Conservation (phyloP, 2,329 filamentous ascomycete species). For the Chaetothyriales sp. region DNA sequence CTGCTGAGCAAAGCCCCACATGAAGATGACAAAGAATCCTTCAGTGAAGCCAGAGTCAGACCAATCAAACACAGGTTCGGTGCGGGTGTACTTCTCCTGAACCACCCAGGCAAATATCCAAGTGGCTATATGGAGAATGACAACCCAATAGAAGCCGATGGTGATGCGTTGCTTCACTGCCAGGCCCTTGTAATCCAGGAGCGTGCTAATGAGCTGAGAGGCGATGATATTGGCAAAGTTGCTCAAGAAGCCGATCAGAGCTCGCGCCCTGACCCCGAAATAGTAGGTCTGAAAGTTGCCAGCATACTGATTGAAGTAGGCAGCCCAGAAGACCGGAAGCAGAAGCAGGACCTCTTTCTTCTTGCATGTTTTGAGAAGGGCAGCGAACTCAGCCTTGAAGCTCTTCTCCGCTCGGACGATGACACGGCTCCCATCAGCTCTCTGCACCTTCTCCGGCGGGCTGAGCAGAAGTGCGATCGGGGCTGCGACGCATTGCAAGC, state of each 20-base stretch:
- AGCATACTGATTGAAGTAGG: slow-evolving; percentile 42
- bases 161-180: slow-evolving; percentile 29
- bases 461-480: slow-evolving; percentile 48
- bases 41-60: slow-evolving; percentile 44
- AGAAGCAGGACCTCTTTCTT: slow-evolving; percentile 47
- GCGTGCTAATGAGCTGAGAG: slow-evolving; percentile 46
- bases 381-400: slow-evolving; percentile 43
- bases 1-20: slow-evolving; percentile 53
- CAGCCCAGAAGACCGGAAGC: slow-evolving; percentile 54
- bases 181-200: slow-evolving; percentile 38
- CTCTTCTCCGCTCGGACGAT: slow-evolving; percentile 41
- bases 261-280: slow-evolving; percentile 54
- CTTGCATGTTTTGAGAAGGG: slow-evolving; percentile 43
- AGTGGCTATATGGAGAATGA: slow-evolving; percentile 31
- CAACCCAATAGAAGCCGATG: slow-evolving; percentile 32
- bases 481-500: slow-evolving; percentile 34
- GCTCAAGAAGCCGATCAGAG: slow-evolving; percentile 53
- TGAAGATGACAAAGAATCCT: slow-evolving; percentile 51
- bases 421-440: slow-evolving; percentile 49
- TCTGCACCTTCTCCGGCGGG: slow-evolving; percentile 44
- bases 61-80: slow-evolving; percentile 51
- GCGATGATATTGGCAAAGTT: slow-evolving; percentile 49
- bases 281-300: slow-evolving; percentile 49
- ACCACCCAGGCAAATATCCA: slow-evolving; percentile 41
- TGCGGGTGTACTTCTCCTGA: slow-evolving; percentile 35